Conservation (phyloP, 2,329 filamentous ascomycete species). For the Colletotrichum eleusines region DNA sequence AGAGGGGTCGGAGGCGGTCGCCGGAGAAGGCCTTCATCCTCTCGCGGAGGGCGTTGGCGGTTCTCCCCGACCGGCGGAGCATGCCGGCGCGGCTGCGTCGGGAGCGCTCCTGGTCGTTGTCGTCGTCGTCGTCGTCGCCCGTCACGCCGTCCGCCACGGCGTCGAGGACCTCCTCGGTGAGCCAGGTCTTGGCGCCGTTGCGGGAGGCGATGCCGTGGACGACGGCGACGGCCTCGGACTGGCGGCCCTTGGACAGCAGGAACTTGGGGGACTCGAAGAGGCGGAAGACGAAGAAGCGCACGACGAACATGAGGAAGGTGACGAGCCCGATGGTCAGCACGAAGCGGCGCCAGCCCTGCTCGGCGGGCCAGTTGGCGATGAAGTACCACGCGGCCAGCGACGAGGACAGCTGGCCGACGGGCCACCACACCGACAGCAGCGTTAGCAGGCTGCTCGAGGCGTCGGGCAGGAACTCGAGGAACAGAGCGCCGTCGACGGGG, state of each 20-base stretch:
- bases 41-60: constrained; percentile 62
- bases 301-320: constrained; percentile 82
- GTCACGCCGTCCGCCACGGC: constrained; percentile 59
- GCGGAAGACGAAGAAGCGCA: constrained; percentile 84
- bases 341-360: constrained; percentile 83
- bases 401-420: constrained; percentile 81
- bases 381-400: constrained; percentile 81
- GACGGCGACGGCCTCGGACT: constrained; percentile 83
- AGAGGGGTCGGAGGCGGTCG: constrained; percentile 75
- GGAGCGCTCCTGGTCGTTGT: constrained; percentile 10
- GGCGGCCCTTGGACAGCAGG: constrained; percentile 79
- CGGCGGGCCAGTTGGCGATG: constrained; percentile 74
- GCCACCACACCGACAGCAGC: constrained; percentile 89
- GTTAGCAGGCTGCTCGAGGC: constrained; percentile 80
- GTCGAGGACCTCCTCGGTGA: constrained; percentile 77
- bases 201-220: constrained; percentile 82
- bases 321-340: constrained; percentile 77
- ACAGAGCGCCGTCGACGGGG: constrained; percentile 83
- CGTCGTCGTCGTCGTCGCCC: constrained; percentile 17
- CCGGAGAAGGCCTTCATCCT: constrained; percentile 76
- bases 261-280: constrained; percentile 90
- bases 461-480: constrained; percentile 85
- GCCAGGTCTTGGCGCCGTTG: constrained; percentile 78
- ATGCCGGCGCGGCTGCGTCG: not conserved
- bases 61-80: constrained; percentile 40